Evolutionary conservation across 208 protist species (phyloP), one percentile per base, ranked within the genome.

Genomic region (Sergeia podlipaevii): DNA sequence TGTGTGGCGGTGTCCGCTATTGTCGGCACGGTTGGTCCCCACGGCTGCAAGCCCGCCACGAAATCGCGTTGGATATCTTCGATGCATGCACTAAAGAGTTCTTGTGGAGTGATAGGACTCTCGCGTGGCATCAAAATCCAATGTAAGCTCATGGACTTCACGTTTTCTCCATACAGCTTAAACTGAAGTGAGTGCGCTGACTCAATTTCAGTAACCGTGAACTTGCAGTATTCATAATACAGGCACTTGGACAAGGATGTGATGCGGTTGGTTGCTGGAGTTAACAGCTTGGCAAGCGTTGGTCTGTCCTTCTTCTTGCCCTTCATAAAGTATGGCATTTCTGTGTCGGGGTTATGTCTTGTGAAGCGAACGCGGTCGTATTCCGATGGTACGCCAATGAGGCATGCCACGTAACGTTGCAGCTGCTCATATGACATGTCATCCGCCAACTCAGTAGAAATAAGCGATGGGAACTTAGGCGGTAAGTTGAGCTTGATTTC

Each of bases 381-480:
- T 56, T 87, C 71, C n/a, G 61, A 46, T 11, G 65, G 41, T 27
- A 80, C 70, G 20, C 80, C 80, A 49, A 95, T 81, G 28, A 91
- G 68, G 4, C 60, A 60, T 30, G 81, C 88, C 13, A 87, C 78
- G 52, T 89, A 92, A 15, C 83, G 77, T 59, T 95, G 88, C 18
- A 95, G 84, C 65, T 95, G 88, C 62, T 92, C 81, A 56, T 95
- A 95, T 33, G 79, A 85, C 81, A 92, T 89, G 44, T 87, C 80
- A 26, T 84, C 80, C 20, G 78, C 77, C 17, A 95, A 46, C 54
- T 87, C 70, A 10, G 82, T 85, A 30, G 65, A 44, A 34, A 90
- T 71, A 11, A 95, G 70, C 10, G 74, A 65, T 2, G 81, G 74
- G 62, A 80, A 95, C 24, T 61, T 61, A 5, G 81, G 88, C 13